Base-by-base conservation (phyloP, 345 rosid species). In the Rhodamnia argentea region DNA sequence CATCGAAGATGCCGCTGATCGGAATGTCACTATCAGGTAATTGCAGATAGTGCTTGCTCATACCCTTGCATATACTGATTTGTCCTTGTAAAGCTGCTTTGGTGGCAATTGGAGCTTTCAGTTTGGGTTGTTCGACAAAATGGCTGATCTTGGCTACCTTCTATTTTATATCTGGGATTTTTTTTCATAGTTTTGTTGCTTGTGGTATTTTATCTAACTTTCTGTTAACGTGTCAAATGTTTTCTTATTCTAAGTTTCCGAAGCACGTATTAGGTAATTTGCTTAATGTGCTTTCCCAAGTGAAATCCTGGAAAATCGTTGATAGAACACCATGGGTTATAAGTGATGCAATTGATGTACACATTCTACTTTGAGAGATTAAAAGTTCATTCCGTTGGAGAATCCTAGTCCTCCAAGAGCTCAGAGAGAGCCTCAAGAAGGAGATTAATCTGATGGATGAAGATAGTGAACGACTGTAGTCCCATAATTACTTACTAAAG, bases 21-120 rank as follows among this genome's bases (percentile, higher is more conserved):
- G 96, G n/a, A 92, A 93, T 88, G 94, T 95, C 60, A 90, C 86
- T 47, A 89, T 96, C 88, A 93, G 98, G 98, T 93, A 85, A 70
- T 37, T 70, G 18, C 40, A 1, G 75, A 16, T 20, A 1, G 15
- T 57, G 78, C 78, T 84, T 59, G 82, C 47, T 27, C 52, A 44
- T 85, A 84, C 78, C 47, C 47, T 70, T 70, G 78, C 2, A 18
- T 1, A 70, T 70, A 24, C 26, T 70, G 78, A 70, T 29, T 15
- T 64, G 40, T 60, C 0, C 37, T 20, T 16, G 47, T 37, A 32
- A 0, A 18, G 75, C 37, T 60, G 37, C 37, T n/a, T n/a, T 0
- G 6, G 1, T 70, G 4, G 47, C 47, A 0, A 37, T 37, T 32
- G 26, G 24, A 37, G 24, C 78, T 37, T 70, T 18, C 0, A 0